These are phyloP conservation scores for Fusarium temperatum DNA, from an alignment of 2,329 filamentous ascomycete genomes.

Conservation along the genomic window DNA sequence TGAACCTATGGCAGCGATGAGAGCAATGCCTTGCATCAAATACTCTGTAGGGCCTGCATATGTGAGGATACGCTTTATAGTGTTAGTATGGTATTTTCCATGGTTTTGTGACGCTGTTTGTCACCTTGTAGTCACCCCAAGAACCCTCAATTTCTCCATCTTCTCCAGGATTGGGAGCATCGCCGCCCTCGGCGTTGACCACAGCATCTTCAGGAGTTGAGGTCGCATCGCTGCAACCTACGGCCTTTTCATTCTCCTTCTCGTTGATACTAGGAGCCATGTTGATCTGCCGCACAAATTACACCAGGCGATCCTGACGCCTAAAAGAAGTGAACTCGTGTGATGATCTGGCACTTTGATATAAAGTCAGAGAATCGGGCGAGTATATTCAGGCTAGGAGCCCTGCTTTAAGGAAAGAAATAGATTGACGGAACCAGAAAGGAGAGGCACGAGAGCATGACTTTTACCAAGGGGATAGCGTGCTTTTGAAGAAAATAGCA, in stretches of 20 bases:
- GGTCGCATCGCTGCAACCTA: background rate
- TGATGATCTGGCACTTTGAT: background rate
- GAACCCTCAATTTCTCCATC: constrained; percentile 31
- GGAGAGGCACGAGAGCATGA: background rate
- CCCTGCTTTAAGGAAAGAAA: background rate
- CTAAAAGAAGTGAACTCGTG: background rate
- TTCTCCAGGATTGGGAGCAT: constrained; percentile 1
- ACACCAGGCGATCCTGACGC: background rate
- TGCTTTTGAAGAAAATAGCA: constrained; percentile 22
- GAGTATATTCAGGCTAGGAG: constrained; percentile 6
- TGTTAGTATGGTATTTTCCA: background rate
- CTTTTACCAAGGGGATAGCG: constrained; percentile 5
- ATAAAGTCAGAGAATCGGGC: background rate
- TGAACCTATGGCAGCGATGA: constrained; percentile 48
- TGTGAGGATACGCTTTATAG: constrained; percentile 44
- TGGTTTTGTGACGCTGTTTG: background rate
- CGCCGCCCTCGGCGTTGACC: constrained; percentile 1
- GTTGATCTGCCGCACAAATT: background rate
- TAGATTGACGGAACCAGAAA: background rate
- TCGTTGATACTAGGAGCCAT: constrained; percentile 26
- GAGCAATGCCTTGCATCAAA: constrained; percentile 40
- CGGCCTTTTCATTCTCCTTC: constrained; percentile 24
- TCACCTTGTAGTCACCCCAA: constrained; percentile 38
- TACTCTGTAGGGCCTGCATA: constrained; percentile 44
- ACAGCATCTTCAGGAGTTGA: constrained; percentile 16